Evolutionary conservation across 73 alveolate genomes (phyloP), one percentile per base, ranked within the genome.

Genomic region (Tetrahymena thermophila): DNA sequence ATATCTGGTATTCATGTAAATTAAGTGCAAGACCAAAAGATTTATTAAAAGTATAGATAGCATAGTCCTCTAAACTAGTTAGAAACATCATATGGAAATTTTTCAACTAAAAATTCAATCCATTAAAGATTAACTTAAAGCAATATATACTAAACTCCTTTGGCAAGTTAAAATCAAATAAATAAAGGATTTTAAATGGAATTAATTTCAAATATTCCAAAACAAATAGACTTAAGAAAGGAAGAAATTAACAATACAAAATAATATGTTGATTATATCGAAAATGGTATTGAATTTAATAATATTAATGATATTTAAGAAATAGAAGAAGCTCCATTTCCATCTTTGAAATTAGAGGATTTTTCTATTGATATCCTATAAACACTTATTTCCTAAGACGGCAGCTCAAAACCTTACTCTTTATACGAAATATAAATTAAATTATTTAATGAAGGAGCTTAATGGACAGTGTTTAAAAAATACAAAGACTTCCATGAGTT

Each of bases 401-500:
- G 37, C 1, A 71, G 37, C 11, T n/a, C 40, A 71, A 71, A 71
- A 34, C 89, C 89, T 17, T 71, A 71, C 40, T 71, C 89, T 71
- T 31, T 71, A 13, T 71, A 71, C 11, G 42, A 71, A 71, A 71
- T 71, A 28, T 8, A n/a, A 28, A 71, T 71, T 19, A 71, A 71
- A 31, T 8, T 71, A 31, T 23, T 71, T 31, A 71, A 71, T 23
- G 96, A 94, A 34, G 97, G 95, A 93, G 96, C 94, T 25, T 37
- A 97, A 28, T 97, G 98, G 98, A 93, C 42, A 8, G 85, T 97
- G 35, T 50, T 84, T 56, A 42, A 96, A 44, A 96, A 94, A 50
- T 97, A 97, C 94, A 97, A 97, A 57, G 96, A 97, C 11, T 97
- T 97, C 85, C 96, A 96, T 84, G 43, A 50, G 13, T 94, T 97